Conservation (phyloP, 2,329 filamentous ascomycete species). For the Colletotrichum scovillei region DNA sequence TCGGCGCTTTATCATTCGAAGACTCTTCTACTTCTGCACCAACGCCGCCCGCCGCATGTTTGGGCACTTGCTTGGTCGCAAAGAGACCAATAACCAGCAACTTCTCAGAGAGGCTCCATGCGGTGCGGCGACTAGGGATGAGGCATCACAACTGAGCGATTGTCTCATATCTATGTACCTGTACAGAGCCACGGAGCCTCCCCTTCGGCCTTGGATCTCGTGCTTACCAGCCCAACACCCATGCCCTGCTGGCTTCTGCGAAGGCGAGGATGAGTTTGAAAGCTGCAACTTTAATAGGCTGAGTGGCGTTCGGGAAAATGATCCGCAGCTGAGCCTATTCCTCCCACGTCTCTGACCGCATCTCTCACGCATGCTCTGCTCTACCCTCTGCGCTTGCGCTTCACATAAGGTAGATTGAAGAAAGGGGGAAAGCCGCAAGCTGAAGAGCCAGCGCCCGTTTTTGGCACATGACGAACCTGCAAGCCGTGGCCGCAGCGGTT, state of each 20-base stretch:
- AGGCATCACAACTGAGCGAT: neutral
- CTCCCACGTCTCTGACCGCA: conserved; percentile 21
- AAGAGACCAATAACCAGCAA: conserved; percentile 17
- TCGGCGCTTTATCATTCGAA: neutral
- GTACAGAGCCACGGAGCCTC: neutral
- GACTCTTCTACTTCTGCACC: neutral
- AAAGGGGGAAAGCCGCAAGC: neutral
- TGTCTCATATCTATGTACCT: neutral
- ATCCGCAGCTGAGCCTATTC: neutral
- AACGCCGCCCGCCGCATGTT: neutral
- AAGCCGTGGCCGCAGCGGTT: neutral
- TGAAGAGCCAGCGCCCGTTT: neutral
- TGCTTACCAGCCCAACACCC: neutral
- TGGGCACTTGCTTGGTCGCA: neutral
- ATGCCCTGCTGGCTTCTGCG: neutral
- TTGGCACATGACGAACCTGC: conserved; percentile 2
- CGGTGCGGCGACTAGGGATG: neutral
- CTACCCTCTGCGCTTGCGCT: neutral
- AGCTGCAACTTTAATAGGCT: conserved; percentile 14
- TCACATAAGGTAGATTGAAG: neutral
- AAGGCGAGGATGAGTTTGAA: neutral
- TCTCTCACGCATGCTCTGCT: neutral
- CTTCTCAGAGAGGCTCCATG: conserved; percentile 3
- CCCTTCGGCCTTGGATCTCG: neutral
- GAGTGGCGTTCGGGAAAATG: neutral